Evolutionary conservation across 1,139 yeast species (phyloP).

Genomic region (Candida albicans): DNA sequence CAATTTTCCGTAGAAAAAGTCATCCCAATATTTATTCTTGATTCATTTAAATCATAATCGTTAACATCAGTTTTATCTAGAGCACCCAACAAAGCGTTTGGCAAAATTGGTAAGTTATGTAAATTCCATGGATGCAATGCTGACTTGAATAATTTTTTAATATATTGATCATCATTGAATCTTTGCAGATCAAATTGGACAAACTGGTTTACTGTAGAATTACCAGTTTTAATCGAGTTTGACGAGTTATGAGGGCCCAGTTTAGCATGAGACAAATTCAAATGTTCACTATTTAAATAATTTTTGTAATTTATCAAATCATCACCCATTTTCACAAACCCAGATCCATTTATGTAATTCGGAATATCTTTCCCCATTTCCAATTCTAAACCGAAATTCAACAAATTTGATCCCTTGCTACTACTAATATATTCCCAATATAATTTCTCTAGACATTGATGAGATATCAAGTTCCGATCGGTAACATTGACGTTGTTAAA

Average conservation of each 20-base stretch:
- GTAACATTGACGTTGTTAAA: slow-evolving; percentile 18
- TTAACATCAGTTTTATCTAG: slow-evolving; percentile 40
- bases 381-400: slow-evolving; percentile 29
- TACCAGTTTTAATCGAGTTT: background rate
- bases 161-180: slow-evolving; percentile 24
- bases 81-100: slow-evolving; percentile 51
- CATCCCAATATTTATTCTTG: slow-evolving; percentile 53
- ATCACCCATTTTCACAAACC: slow-evolving; percentile 16
- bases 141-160: slow-evolving; percentile 21
- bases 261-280: slow-evolving; percentile 10
- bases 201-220: background rate
- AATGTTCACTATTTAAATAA: slow-evolving; percentile 13
- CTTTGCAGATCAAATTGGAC: slow-evolving; percentile 11
- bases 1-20: slow-evolving; percentile 71
- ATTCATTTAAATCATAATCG: slow-evolving; percentile 35
- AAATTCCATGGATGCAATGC: slow-evolving; percentile 67
- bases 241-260: background rate
- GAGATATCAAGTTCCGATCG: slow-evolving; percentile 20
- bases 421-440: slow-evolving; percentile 36
- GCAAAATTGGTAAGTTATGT: slow-evolving; percentile 59
- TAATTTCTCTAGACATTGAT: slow-evolving; percentile 39
- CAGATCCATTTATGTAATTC: slow-evolving; percentile 16
- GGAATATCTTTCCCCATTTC: slow-evolving; percentile 31
- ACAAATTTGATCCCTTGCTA: slow-evolving; percentile 5
- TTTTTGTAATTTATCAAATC: slow-evolving; percentile 14